A percentile compares a stretch with the other conserved stretches of the same genome.
These are phyloP conservation scores for Botrytis galanthina DNA, from an alignment of 2,329 filamentous ascomycete genomes.

Conservation along the genomic window DNA sequence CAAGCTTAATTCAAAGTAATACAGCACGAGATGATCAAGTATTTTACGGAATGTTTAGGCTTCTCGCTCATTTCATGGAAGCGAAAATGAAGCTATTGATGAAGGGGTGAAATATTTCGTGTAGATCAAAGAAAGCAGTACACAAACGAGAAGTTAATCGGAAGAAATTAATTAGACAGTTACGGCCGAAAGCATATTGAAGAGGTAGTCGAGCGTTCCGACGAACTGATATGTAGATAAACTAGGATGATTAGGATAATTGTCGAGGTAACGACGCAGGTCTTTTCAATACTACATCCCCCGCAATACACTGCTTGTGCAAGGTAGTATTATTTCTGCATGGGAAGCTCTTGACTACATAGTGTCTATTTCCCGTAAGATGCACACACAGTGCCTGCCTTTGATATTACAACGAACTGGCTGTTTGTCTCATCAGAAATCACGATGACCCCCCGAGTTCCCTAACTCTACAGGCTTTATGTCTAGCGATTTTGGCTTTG, in stretches of 20 bases:
- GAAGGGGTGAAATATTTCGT: neutral
- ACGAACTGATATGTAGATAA: neutral
- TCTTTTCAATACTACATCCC: neutral
- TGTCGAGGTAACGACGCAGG: neutral
- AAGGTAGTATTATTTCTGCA: neutral
- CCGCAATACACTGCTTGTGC: slow-evolving; percentile 15
- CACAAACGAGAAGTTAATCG: neutral
- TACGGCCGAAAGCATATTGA: neutral
- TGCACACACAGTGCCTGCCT: neutral
- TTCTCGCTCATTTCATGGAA: neutral
- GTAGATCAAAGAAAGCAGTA: neutral
- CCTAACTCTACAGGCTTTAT: neutral
- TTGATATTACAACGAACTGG: neutral
- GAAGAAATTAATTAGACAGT: neutral
- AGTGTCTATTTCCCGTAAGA: neutral
- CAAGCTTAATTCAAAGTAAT: neutral
- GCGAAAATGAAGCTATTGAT: neutral
- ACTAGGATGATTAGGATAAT: slow-evolving; percentile 11
- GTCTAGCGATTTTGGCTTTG: neutral
- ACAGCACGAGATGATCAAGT: slow-evolving; percentile 3
- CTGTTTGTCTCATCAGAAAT: neutral
- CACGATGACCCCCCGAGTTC: neutral
- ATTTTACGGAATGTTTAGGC: neutral
- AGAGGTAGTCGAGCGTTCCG: neutral
- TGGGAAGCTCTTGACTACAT: slow-evolving; percentile 11